These are phyloP conservation scores for Trichothecium sympodiale DNA, from an alignment of 2,329 filamentous ascomycete genomes.

Conservation along the genomic window DNA sequence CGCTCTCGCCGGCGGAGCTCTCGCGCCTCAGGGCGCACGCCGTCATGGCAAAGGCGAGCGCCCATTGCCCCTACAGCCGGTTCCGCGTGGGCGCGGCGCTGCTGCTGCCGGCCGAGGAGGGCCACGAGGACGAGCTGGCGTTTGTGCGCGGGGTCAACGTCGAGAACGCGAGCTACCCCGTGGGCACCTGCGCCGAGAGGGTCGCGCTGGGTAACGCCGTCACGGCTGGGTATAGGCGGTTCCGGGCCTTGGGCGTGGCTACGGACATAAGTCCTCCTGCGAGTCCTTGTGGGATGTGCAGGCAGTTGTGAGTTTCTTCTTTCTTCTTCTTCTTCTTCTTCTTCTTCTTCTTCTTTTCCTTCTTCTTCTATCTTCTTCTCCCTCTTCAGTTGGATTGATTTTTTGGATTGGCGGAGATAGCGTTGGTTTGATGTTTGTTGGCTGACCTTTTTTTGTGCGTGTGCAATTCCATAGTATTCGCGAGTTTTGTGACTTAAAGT, in stretches of 20 bases:
- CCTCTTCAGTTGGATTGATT: no score
- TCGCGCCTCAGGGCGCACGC: slow-evolving; percentile 49
- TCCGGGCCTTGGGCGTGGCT: slow-evolving; percentile 74
- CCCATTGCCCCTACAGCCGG: slow-evolving; percentile 88
- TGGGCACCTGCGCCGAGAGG: slow-evolving; percentile 90
- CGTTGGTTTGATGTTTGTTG: no score
- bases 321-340: neutral
- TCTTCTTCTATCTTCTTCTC: neutral
- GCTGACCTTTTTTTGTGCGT: slow-evolving; percentile 7
- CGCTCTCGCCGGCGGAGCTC: slow-evolving; percentile 54
- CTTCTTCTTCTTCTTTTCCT: neutral
- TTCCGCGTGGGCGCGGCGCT: slow-evolving; percentile 85
- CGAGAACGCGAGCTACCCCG: slow-evolving; percentile 87
- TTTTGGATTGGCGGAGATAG: no score
- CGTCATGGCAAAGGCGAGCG: slow-evolving; percentile 60
- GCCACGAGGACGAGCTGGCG: slow-evolving; percentile 2
- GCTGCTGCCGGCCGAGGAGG: slow-evolving; percentile 29
- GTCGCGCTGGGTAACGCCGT: slow-evolving; percentile 80
- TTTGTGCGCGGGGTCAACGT: slow-evolving; percentile 62
- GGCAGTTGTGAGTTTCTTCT: slow-evolving; percentile 61
- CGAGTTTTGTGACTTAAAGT: slow-evolving; percentile 58
- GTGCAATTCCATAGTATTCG: slow-evolving; percentile 44
- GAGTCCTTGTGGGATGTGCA: slow-evolving; percentile 89
- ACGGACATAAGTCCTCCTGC: slow-evolving; percentile 63
- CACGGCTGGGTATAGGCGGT: slow-evolving; percentile 40